phyloP scores from a whole-genome alignment of 441 rosid genomes.

The Erysimum pusillum region DNA sequence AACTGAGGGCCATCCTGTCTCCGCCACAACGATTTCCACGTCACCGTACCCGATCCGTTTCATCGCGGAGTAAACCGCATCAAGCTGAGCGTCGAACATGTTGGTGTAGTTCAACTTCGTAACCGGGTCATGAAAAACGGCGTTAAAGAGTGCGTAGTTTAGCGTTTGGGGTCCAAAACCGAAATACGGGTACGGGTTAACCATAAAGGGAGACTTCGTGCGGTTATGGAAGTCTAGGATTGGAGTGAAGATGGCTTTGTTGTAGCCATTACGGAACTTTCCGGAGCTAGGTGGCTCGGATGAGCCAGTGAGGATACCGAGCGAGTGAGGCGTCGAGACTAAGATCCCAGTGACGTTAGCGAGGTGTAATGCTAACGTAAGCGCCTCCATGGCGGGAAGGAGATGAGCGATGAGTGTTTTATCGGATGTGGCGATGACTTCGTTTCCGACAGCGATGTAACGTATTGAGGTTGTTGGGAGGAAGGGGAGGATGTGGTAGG shows the following conservation, averaged over 20 bases:
- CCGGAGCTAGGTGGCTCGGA: constrained; percentile 82
- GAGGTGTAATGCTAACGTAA: constrained; percentile 56
- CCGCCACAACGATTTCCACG: constrained; percentile 77
- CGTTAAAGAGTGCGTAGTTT: constrained; percentile 74
- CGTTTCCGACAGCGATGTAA: constrained; percentile 78
- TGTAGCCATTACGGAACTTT: constrained; percentile 71
- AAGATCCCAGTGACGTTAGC: constrained; percentile 59
- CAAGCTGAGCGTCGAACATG: constrained; percentile 89
- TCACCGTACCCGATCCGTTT: constrained; percentile 68
- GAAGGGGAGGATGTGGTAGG: constrained; percentile 58
- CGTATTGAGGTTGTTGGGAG: constrained; percentile 58
- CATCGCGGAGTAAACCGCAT: constrained; percentile 80
- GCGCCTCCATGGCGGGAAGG: constrained; percentile 74
- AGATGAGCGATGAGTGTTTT: constrained; percentile 62
- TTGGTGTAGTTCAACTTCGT: constrained; percentile 75
- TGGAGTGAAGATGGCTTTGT: constrained; percentile 62
- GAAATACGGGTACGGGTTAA: constrained; percentile 88
- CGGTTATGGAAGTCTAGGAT: constrained; percentile 71
- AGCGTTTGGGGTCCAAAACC: constrained; percentile 65
- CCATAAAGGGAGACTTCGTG: constrained; percentile 81
- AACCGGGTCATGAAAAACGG: constrained; percentile 54
- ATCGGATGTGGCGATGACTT: constrained; percentile 70
- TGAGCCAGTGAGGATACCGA: constrained; percentile 65
- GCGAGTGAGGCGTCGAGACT: constrained; percentile 78
- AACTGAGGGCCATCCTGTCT: constrained; percentile 87